Evolutionary conservation across 352 stramenopile species (phyloP), one percentile per base, ranked within the genome.

Genomic region (Pythium phragmiticola): DNA sequence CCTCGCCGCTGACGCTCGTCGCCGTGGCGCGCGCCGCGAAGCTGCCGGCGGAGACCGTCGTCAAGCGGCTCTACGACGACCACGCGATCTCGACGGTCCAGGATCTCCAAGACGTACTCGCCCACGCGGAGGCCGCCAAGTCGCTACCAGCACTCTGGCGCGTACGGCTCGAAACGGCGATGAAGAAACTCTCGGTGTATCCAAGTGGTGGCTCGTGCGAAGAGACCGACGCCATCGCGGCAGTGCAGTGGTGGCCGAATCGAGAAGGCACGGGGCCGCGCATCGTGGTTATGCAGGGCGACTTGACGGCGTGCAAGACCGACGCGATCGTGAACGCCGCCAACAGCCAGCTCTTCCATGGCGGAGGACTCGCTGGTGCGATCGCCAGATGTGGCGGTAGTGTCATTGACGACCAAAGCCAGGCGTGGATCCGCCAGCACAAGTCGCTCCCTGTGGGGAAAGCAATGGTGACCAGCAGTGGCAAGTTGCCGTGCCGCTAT

Each of bases 301-400:
- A 86, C 47, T 49, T 86, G 17, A 86, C 77, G 2, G 21, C 36
- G 4, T 76, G 70, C 53, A 57, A 36, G 2, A 57, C 66, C 4
- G 77, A 80, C 37, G 77, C 70, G 30, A 82, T 86, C 55, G 75
- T 86, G 7, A 86, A 83, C 47, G 57, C 77, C 0, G 75, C 77
- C 12, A 83, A 83, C 42, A 59, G 30, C 2, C 30, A 46, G 7
- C 57, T 86, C 0, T 14, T 51, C 41, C 77, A 86, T 26, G 77
- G 63, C 8, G 75, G 75, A 6, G 77, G 77, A 7, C 50, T 81
- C 17, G 74, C 77, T 19, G 67, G 42, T 21, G 70, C 75, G 1
- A 82, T 83, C 66, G 55, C 63, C 0, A 53, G 57, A 4, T 65
- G 43, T 14, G 77, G 70, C 12, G 77, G 77, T 0, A n/a, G 3